A percentile compares a stretch with the other conserved stretches of the same genome.
Evolutionary conservation across 768 basidiomycete genomes (phyloP).

Genomic region (Boletus vinaceobasis): DNA sequence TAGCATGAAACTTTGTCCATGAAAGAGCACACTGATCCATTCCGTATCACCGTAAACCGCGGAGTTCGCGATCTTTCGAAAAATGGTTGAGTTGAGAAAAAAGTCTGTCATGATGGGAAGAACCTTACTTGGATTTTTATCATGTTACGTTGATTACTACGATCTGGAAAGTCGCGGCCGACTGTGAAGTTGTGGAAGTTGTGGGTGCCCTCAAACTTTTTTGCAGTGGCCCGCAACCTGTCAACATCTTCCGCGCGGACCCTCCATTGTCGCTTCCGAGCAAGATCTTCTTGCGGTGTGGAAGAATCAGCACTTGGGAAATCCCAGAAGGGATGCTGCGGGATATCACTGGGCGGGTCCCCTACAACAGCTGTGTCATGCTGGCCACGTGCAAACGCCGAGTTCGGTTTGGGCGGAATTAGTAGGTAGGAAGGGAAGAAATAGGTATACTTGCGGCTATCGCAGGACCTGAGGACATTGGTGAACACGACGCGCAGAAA

Average conservation of each 20-base stretch:
- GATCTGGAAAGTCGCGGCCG: conserved; percentile 78
- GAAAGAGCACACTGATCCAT: conserved; percentile 90
- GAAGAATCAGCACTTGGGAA: conserved; percentile 33
- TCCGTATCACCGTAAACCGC: conserved; percentile 87
- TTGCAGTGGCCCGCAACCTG: conserved; percentile 51
- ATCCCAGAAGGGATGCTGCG: conserved; percentile 63
- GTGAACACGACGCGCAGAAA: conserved; percentile 3
- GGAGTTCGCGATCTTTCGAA: conserved; percentile 74
- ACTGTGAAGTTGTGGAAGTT: conserved; percentile 99
- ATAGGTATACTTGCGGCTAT: conserved; percentile 97
- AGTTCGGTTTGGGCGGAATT: conserved; percentile 81
- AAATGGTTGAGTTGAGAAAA: not conserved
- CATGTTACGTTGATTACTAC: conserved; percentile 83
- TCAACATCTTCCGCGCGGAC: conserved; percentile 51
- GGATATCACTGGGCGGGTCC: conserved; percentile 12
- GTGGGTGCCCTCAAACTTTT: conserved; percentile 81
- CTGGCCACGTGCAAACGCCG: conserved; percentile 52
- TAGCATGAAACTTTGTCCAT: conserved; percentile 98
- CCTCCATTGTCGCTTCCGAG: conserved; percentile 72
- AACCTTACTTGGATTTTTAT: conserved; percentile 70
- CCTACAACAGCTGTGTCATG: conserved; percentile 27
- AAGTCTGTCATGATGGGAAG: not conserved
- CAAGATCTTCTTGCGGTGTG: conserved; percentile 54
- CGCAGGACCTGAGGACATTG: conserved; percentile 61
- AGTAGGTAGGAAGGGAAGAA: conserved; percentile 93